A percentile compares a stretch with the other conserved stretches of the same genome.
Conservation (phyloP, 257 asterid genomes). For the Rehmannia glutinosa region DNA sequence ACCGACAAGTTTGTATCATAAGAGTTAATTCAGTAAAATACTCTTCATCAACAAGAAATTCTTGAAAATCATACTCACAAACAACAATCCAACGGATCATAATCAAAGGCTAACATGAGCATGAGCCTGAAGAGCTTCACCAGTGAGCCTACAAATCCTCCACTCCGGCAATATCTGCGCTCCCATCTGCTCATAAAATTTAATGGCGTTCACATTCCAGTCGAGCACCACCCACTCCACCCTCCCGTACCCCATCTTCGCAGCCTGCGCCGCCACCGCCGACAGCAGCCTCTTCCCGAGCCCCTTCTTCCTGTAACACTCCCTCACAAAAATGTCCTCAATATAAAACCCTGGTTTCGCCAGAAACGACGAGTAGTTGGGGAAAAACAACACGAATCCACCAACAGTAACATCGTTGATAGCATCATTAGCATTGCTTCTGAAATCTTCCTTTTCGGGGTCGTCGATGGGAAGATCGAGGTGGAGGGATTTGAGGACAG, state of each 20-base stretch:
- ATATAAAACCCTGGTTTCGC: constrained; percentile 85
- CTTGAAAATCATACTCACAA: background rate
- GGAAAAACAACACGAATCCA: constrained; percentile 78
- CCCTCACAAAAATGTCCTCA: constrained; percentile 84
- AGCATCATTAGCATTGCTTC: constrained; percentile 18
- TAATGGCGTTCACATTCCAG: constrained; percentile 69
- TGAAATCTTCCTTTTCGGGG: constrained; percentile 47
- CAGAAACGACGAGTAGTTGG: constrained; percentile 70
- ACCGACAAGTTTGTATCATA: background rate
- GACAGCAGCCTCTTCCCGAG: constrained; percentile 61
- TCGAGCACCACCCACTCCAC: constrained; percentile 96
- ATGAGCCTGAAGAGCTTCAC: constrained; percentile 62
- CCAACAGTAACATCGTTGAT: constrained; percentile 32
- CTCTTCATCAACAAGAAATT: background rate
- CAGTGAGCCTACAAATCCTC: constrained; percentile 79
- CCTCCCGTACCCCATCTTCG: constrained; percentile 81
- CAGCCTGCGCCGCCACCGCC: constrained; percentile 84
- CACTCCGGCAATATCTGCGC: constrained; percentile 74
- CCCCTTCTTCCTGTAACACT: constrained; percentile 80
- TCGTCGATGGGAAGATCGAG: constrained; percentile 70
- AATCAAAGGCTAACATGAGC: constrained; percentile 40
- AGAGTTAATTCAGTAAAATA: background rate
- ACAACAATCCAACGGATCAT: too few species aligned
- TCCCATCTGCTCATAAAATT: constrained; percentile 82
- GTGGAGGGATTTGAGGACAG: constrained; percentile 30